Evolutionary conservation across 257 asterid genomes (phyloP), one percentile per base, ranked within the genome.

Genomic region (Henckelia pumila): DNA sequence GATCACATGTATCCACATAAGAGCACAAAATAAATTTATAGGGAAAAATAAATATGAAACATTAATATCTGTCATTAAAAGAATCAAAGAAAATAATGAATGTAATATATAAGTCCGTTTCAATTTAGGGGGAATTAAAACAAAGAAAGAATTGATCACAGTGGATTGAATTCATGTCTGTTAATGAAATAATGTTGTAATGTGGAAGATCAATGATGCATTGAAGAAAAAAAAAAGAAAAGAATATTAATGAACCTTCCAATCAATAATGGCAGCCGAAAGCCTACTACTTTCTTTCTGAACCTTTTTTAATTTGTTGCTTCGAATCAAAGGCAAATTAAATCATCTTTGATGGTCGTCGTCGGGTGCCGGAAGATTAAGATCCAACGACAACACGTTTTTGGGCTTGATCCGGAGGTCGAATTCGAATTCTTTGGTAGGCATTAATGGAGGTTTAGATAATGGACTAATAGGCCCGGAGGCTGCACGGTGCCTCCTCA

Each of bases 401-500:
- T 50, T 69, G 37, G 62, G 53, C 68, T 67, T 80, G 63, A 23
- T 24, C 74, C 77, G 4, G 55, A 47, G 21, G 8, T 73, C 68
- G 32, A 57, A 66, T 28, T 76, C 85, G 26, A 37, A 77, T 56
- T 80, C 80, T 21, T 65, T 76, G 21, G 19, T 13, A 11, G 52
- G 60, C 68, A 17, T 78, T 30, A n/a, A 77, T 21, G 50, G 74
- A 37, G 59, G 33, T 26, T 33, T 56, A 7, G 75, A 17, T 0
- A 74, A 29, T 7, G 80, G 71, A 66, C 10, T 40, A 11, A 73
- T n/a, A 8, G 80, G 70, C 8, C 61, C 80, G 13, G 55, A 47
- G 21, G 67, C 73, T n/a, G n/a, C n/a, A 6, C 90, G 81, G 73
- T 85, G 91, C 44, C 85, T 77, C 82, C 91, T 77, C 91, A 85